Conservation (phyloP, 345 rosid genomes). For the Rhodomyrtus tomentosa region DNA sequence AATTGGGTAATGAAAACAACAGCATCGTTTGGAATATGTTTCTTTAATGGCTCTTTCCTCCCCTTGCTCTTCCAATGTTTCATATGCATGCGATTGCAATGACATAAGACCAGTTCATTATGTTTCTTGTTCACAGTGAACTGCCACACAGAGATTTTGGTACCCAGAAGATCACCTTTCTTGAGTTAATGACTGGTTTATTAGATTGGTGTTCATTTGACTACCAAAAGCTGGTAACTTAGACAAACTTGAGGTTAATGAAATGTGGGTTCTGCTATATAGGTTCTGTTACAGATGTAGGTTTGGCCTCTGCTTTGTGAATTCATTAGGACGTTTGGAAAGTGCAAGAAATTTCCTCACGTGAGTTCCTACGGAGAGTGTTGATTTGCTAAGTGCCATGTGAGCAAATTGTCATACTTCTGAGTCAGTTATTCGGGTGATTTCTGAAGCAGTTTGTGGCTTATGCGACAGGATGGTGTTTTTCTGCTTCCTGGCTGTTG, state of each 20-base stretch:
- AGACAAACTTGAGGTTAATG: background rate
- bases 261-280: background rate
- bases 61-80: background rate
- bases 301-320: background rate
- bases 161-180: background rate
- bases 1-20: conserved; percentile 47
- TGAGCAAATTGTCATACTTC: background rate
- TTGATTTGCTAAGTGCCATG: background rate
- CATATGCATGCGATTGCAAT: background rate
- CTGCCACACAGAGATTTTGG: background rate
- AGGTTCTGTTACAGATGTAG: background rate
- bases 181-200: background rate
- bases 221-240: background rate
- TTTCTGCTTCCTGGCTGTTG: conserved; percentile 96
- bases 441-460: background rate
- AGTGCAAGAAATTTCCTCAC: background rate
- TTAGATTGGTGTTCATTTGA: background rate
- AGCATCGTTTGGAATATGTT: background rate
- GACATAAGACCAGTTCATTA: background rate
- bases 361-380: background rate
- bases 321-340: background rate
- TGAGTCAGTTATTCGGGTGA: background rate
- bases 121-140: background rate
- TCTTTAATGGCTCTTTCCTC: background rate
- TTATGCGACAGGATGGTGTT: conserved; percentile 52